phyloP scores from a whole-genome alignment of 495 filamentous ascomycete genomes.

The Penicillium steckii region DNA sequence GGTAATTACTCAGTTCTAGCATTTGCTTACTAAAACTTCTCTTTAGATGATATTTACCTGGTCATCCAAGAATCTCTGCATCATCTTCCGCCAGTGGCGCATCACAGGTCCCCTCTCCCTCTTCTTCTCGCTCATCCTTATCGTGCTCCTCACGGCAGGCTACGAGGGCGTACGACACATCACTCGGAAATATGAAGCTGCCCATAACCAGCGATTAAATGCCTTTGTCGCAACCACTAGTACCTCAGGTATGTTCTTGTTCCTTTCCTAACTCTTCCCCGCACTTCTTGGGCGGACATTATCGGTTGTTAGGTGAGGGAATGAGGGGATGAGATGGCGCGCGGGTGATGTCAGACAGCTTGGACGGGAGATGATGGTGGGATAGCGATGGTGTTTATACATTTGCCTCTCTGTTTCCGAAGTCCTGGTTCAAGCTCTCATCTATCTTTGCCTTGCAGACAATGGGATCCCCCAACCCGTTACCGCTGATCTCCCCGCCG shows the following conservation, averaged over 20 bases:
- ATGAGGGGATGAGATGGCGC: background rate
- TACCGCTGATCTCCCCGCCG: conserved; percentile 24
- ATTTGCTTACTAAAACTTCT: background rate
- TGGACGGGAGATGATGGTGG: conserved; percentile 11
- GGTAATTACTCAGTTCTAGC: background rate
- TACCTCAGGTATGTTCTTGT: conserved; percentile 47
- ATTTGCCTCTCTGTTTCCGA: background rate
- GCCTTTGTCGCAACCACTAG: conserved; percentile 38
- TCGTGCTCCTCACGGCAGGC: conserved; percentile 79
- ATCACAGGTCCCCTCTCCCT: conserved; percentile 69
- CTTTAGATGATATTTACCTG: conserved; percentile 94
- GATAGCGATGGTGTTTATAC: conserved; percentile 1
- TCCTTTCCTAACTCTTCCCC: background rate
- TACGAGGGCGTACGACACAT: conserved; percentile 85
- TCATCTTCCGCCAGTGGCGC: conserved; percentile 91
- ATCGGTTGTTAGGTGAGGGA: no score
- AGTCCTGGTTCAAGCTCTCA: conserved; percentile 26
- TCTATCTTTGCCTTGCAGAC: conserved; percentile 42
- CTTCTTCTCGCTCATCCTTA: conserved; percentile 74
- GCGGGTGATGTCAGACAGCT: background rate
- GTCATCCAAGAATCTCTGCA: conserved; percentile 88
- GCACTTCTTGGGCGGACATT: background rate
- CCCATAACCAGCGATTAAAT: conserved; percentile 46
- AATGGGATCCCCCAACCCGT: conserved; percentile 43
- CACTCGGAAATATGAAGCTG: conserved; percentile 73